Conservation (phyloP, 805 yeast genomes). For the Starmerella sp. region DNA sequence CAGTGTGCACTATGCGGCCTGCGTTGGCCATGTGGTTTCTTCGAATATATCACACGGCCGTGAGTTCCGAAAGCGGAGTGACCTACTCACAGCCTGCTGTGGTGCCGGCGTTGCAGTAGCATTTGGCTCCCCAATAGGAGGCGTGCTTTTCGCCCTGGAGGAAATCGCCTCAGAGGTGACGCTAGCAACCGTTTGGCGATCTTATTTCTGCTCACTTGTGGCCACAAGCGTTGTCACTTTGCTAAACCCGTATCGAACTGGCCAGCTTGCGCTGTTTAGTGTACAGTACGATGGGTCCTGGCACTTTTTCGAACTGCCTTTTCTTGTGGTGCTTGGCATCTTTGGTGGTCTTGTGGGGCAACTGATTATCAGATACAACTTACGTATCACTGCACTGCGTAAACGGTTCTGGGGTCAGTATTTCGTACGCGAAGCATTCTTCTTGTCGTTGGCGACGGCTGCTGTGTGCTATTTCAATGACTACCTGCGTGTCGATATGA, state of each 20-base stretch:
- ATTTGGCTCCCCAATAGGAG: slow-evolving; percentile 88
- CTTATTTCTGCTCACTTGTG: slow-evolving; percentile 79
- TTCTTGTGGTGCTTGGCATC: slow-evolving; percentile 65
- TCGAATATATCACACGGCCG: slow-evolving; percentile 30
- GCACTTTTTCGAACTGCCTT: slow-evolving; percentile 71
- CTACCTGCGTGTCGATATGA: slow-evolving; percentile 79
- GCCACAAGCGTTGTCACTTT: slow-evolving; percentile 74
- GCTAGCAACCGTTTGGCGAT: slow-evolving; percentile 74
- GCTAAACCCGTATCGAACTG: slow-evolving; percentile 86
- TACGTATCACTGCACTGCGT: slow-evolving; percentile 64
- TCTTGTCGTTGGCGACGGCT: slow-evolving; percentile 59
- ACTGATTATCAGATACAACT: slow-evolving; percentile 60
- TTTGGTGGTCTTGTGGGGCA: slow-evolving; percentile 92
- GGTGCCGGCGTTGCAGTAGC: slow-evolving; percentile 99
- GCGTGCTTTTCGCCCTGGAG: slow-evolving; percentile 85
- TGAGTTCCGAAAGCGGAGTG: slow-evolving; percentile 34
- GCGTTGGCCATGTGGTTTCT: slow-evolving; percentile 70
- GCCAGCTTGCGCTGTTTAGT: slow-evolving; percentile 85
- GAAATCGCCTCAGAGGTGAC: slow-evolving; percentile 67
- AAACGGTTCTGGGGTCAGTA: slow-evolving; percentile 49
- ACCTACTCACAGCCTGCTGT: slow-evolving; percentile 74
- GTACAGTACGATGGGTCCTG: slow-evolving; percentile 80
- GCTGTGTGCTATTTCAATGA: slow-evolving; percentile 71
- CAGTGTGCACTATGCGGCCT: slow-evolving; percentile 92
- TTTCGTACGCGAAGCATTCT: slow-evolving; percentile 61